phyloP scores from a whole-genome alignment of 2,329 filamentous ascomycete species.

The Didymella sp. region DNA sequence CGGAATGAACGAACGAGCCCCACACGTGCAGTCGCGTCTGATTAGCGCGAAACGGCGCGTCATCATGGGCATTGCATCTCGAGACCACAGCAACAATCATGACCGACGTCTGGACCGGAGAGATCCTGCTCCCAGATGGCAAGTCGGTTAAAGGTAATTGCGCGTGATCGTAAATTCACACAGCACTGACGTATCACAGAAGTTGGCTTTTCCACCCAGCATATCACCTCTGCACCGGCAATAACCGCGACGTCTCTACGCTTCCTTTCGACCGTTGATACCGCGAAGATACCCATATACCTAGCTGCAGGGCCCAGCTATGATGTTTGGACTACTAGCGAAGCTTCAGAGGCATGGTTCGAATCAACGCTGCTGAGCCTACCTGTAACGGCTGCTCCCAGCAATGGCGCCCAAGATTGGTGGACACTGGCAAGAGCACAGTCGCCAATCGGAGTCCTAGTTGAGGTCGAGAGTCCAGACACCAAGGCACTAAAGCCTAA shows the following conservation, averaged over 20 bases:
- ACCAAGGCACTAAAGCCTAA: constrained; percentile 16
- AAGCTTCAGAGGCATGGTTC: constrained; percentile 52
- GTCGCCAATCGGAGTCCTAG: constrained; percentile 52
- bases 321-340: constrained; percentile 48
- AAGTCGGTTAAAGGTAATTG: constrained; percentile 34
- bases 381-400: constrained; percentile 4
- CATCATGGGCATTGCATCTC: not conserved
- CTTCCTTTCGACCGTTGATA: constrained; percentile 52
- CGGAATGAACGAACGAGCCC: not conserved
- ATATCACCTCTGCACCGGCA: constrained; percentile 24
- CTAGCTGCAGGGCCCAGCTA: constrained; percentile 49
- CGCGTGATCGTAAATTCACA: not conserved
- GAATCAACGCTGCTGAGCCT: constrained; percentile 43
- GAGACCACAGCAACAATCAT: constrained; percentile 24
- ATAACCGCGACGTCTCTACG: constrained; percentile 31
- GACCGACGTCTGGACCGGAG: constrained; percentile 46
- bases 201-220: constrained; percentile 37
- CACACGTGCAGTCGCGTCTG: constrained; percentile 6
- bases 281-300: constrained; percentile 50
- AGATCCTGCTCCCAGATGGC: constrained; percentile 41
- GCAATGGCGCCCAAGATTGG: constrained; percentile 36
- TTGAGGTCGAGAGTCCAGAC: constrained; percentile 31
- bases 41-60: constrained; percentile 13
- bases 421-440: constrained; percentile 49
- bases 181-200: constrained; percentile 26